Percentiles rank a stretch among this genome's conserved stretches.
phyloP scores from a whole-genome alignment of 371 early-diverging fungal genomes.

The Phascolomyces articulosus region DNA sequence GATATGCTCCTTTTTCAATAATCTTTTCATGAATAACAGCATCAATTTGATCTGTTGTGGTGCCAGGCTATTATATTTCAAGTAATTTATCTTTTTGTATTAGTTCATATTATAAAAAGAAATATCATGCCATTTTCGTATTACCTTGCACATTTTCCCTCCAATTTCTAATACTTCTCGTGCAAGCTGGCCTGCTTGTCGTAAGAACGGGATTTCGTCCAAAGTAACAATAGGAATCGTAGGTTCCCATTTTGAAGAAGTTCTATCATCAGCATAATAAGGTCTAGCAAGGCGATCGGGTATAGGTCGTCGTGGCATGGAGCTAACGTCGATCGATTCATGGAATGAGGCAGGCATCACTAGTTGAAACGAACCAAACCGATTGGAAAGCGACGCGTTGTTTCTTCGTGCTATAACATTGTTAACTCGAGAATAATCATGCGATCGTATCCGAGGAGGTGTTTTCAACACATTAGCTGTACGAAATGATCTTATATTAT shows the following conservation, averaged over 20 bases:
- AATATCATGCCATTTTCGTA: too few species aligned
- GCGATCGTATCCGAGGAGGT: not conserved
- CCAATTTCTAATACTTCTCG: constrained; percentile 63
- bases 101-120: too few species aligned
- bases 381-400: constrained; percentile 1
- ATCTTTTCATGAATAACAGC: constrained; percentile 71
- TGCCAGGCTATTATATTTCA: too few species aligned
- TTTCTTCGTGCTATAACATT: too few species aligned
- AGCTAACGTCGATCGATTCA: constrained; percentile 25
- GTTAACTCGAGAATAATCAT: too few species aligned
- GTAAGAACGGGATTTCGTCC: constrained; percentile 63
- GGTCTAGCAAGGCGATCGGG: constrained; percentile 72
- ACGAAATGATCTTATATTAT: too few species aligned
- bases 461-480: too few species aligned
- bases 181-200: constrained; percentile 71
- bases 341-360: constrained; percentile 36
- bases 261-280: constrained; percentile 73
- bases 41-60: constrained; percentile 81
- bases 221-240: constrained; percentile 45
- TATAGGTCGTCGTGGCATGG: constrained; percentile 59
- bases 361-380: constrained; percentile 39
- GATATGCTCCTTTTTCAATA: constrained; percentile 74
- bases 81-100: too few species aligned
- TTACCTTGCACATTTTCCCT: constrained; percentile 41
- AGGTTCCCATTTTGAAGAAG: constrained; percentile 61